Conservation (phyloP, 768 basidiomycete species). For the Lactifluus subvellereus region DNA sequence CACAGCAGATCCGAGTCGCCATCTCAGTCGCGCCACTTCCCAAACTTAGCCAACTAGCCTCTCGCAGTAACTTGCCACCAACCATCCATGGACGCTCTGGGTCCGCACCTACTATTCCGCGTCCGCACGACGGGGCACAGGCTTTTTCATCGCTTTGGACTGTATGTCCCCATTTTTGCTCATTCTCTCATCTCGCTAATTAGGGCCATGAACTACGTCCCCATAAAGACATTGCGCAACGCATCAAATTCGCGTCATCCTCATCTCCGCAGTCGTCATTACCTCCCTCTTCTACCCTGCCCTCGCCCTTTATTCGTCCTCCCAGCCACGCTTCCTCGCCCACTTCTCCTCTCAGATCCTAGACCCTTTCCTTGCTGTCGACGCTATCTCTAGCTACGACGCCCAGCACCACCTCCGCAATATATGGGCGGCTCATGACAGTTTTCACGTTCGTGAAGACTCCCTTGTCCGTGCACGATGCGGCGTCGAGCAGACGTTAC, state of each 20-base stretch:
- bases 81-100: slow-evolving; percentile 24
- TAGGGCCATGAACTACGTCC: neutral
- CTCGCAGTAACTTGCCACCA: neutral
- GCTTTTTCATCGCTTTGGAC: slow-evolving; percentile 69
- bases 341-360: slow-evolving; percentile 53
- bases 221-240: slow-evolving; percentile 73
- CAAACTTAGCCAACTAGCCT: neutral
- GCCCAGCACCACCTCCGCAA: slow-evolving; percentile 61
- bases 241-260: slow-evolving; percentile 83
- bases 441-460: slow-evolving; percentile 62
- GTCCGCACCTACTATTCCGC: slow-evolving; percentile 30
- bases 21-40: neutral
- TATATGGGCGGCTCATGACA: slow-evolving; percentile 62
- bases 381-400: slow-evolving; percentile 46
- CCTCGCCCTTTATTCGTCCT: slow-evolving; percentile 73
- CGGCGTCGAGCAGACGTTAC: slow-evolving; percentile 58
- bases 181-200: neutral
- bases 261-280: slow-evolving; percentile 83
- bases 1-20: neutral
- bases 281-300: slow-evolving; percentile 90
- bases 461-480: slow-evolving; percentile 68
- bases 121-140: slow-evolving; percentile 37
- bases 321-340: slow-evolving; percentile 53
- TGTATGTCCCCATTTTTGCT: slow-evolving; percentile 46
- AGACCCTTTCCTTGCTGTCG: slow-evolving; percentile 52